These are phyloP conservation scores for Ceratobasidium theobromae DNA, from an alignment of 1,284 basidiomycete species.

Conservation along the genomic window DNA sequence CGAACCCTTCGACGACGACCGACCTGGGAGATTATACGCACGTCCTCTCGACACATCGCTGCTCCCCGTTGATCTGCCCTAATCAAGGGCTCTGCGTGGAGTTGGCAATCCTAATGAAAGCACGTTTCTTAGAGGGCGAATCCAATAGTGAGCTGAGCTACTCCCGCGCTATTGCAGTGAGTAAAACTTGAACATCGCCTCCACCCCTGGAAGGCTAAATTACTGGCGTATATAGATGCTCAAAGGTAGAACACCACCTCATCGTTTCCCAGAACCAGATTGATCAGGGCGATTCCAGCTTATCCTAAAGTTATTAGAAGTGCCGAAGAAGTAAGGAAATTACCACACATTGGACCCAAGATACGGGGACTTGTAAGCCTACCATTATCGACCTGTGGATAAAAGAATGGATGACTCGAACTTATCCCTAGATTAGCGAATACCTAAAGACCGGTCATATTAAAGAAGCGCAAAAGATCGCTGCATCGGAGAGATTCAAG, in stretches of 20 bases:
- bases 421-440: constrained; percentile 59
- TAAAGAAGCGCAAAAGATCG: constrained; percentile 60
- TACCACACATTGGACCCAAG: constrained; percentile 66
- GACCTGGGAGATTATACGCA: constrained; percentile 43
- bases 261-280: no score
- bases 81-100: constrained; percentile 62
- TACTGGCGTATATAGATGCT: constrained; percentile 48
- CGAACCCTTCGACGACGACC: neutral
- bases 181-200: constrained; percentile 37
- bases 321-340: constrained; percentile 51
- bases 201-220: neutral
- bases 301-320: constrained; percentile 59
- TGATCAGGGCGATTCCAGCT: constrained; percentile 52
- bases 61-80: constrained; percentile 62
- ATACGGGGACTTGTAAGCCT: constrained; percentile 55
- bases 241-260: no score
- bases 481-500: constrained; percentile 54
- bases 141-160: constrained; percentile 66
- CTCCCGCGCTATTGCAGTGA: constrained; percentile 62
- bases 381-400: neutral
- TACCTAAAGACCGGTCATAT: constrained; percentile 59
- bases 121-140: constrained; percentile 64
- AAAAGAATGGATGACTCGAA: neutral
- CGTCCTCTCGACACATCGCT: constrained; percentile 59
- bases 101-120: constrained; percentile 59